Evolutionary conservation across 2,329 filamentous ascomycete species (phyloP), one percentile per base, ranked within the genome.

Genomic region (Talaromyces sp.): DNA sequence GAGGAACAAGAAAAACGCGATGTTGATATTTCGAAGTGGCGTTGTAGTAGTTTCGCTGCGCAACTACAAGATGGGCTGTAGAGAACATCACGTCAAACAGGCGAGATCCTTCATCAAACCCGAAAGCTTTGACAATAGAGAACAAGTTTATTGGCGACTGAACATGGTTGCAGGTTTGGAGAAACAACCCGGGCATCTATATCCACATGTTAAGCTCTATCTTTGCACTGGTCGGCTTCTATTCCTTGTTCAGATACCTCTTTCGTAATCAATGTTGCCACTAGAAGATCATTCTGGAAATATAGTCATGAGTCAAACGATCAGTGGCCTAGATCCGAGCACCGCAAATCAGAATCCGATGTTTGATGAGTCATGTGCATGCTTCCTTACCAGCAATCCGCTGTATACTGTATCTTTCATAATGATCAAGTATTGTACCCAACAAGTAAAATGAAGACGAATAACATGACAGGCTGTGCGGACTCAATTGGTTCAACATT

Each of bases 331-430:
- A 36, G 31, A 15, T 56, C n/a, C n/a, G 51, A 54, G 51, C 51
- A 29, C 3, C n/a, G 29, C 10, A 34, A 54, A 31, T 31, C 27
- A 53, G 43, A 19, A 38, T 29, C 25, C 19, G 10, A 43, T 38
- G 10, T 31, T 29, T 43, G 60, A 53, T 53, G 60, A 54, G 47
- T 54, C 60, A 43, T 54, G 27, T 62, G 59, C 22, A 38, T 25
- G 59, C 29, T 29, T 43, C 47, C 60, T 43, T 51, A 25, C 19
- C 22, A 38, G 43, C n/a, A 25, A 56, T 56, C 13, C 45, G 25
- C 15, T 53, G 3, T 10, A 27, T 7, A 27, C 34, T 40, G 19
- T 53, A 43, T 27, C 22, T 31, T 43, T 29, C 25, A 11, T 61
- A 38, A 15, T 36, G n/a, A 17, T 15, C 8, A 36, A 8, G 2